These are phyloP conservation scores for Komagataella populi DNA, from an alignment of 805 yeast species.

Conservation along the genomic window DNA sequence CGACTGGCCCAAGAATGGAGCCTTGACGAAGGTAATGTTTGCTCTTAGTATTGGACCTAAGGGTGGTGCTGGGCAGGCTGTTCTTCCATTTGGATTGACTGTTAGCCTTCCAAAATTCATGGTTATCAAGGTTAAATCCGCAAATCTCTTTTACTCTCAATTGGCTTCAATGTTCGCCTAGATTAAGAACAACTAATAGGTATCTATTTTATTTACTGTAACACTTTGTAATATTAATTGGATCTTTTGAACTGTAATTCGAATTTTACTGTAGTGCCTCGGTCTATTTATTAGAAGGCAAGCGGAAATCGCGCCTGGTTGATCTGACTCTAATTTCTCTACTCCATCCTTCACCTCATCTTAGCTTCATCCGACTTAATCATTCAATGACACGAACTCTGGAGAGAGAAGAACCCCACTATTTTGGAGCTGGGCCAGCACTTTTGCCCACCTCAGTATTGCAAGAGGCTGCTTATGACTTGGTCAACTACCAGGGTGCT, in stretches of 20 bases:
- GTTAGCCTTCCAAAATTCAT: constrained; percentile 9
- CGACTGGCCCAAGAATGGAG: constrained; percentile 1
- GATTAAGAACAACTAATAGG: neutral
- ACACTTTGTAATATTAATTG: neutral
- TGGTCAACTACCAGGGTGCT: constrained; percentile 51
- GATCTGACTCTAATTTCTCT: neutral
- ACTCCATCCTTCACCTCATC: neutral
- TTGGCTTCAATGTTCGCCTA: neutral
- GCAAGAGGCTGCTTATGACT: constrained; percentile 77
- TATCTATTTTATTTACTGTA: neutral
- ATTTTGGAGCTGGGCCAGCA: constrained; percentile 99
- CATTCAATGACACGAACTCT: constrained; percentile 14
- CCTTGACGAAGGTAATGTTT: neutral
- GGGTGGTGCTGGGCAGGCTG: constrained; percentile 13
- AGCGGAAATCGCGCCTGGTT: neutral
- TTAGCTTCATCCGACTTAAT: neutral
- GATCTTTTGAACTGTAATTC: neutral
- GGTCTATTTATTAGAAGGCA: too few species aligned
- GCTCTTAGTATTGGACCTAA: constrained; percentile 13
- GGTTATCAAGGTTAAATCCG: constrained; percentile 8
- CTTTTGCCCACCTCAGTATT: constrained; percentile 72
- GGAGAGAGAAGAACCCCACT: constrained; percentile 58
- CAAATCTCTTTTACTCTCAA: constrained; percentile 4
- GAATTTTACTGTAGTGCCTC: too few species aligned
- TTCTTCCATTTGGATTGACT: constrained; percentile 10